Percentiles rank a stretch among this genome's conserved stretches.
Evolutionary conservation across 768 basidiomycete genomes (phyloP).

Genomic region (Mycena rosella): DNA sequence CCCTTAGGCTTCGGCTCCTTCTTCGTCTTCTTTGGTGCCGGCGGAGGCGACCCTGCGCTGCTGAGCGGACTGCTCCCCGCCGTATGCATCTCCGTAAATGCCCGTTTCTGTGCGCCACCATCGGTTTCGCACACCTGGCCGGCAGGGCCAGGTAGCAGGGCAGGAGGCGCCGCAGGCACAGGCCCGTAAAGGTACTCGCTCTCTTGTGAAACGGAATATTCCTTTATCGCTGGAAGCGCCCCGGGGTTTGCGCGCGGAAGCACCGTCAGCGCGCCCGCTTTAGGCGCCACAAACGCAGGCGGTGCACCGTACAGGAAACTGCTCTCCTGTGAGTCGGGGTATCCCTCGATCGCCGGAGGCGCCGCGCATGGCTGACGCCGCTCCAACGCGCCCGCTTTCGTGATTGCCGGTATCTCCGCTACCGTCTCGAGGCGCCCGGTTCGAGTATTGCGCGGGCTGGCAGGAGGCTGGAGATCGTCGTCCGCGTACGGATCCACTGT

Average conservation of each 20-base stretch:
- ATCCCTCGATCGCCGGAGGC: no score
- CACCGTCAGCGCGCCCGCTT: no score
- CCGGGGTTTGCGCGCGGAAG: no score
- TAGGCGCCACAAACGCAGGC: no score
- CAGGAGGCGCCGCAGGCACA: not conserved
- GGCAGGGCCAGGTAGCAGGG: not conserved
- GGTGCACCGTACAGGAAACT: no score
- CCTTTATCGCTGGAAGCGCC: not conserved
- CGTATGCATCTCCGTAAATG: conserved; percentile 1
- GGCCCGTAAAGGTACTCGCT: not conserved
- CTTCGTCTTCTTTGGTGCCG: conserved; percentile 18
- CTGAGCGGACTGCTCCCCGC: conserved; percentile 24
- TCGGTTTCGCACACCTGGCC: not conserved
- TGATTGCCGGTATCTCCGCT: not conserved
- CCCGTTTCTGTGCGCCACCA: conserved; percentile 19
- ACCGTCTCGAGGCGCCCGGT: not conserved
- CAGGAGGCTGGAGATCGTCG: not conserved
- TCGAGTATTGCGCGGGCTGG: not conserved
- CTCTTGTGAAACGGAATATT: not conserved
- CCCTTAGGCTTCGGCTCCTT: not conserved
- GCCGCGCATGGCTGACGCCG: no score
- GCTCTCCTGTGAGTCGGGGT: no score
- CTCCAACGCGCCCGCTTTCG: not conserved
- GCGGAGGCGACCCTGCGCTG: conserved; percentile 7
- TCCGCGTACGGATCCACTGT: conserved; percentile 33